Percentiles rank a stretch among this genome's conserved stretches.
Conservation (phyloP, 768 basidiomycete species). For the Suillus luteus region DNA sequence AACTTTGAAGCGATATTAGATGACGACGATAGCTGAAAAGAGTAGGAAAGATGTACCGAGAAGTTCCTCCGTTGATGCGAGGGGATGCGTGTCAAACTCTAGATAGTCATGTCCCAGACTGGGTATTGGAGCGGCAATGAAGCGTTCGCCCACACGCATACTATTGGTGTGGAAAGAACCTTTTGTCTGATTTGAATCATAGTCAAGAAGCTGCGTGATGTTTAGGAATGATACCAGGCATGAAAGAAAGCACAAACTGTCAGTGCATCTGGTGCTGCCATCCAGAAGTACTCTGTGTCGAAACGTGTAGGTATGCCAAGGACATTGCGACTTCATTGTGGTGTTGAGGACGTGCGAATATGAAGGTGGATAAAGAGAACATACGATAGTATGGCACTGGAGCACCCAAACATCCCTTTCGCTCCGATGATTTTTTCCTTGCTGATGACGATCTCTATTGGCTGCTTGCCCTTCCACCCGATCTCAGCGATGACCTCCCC, state of each 20-base stretch:
- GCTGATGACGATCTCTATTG: constrained; percentile 50
- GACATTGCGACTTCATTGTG: constrained; percentile 48
- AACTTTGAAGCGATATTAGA: constrained; percentile 34
- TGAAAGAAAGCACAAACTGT: constrained; percentile 39
- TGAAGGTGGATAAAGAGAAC: constrained; percentile 19
- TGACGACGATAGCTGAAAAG: neutral
- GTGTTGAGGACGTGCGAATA: constrained; percentile 9
- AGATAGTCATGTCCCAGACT: constrained; percentile 59
- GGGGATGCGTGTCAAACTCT: constrained; percentile 53
- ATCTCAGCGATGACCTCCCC: constrained; percentile 49
- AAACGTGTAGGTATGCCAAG: constrained; percentile 66
- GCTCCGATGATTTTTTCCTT: constrained; percentile 53
- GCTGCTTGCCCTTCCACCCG: constrained; percentile 53
- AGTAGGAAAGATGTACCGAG: constrained; percentile 38
- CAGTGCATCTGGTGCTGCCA: constrained; percentile 54
- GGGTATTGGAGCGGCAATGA: constrained; percentile 53
- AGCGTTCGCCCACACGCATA: constrained; percentile 44
- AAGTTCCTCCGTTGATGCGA: constrained; percentile 52
- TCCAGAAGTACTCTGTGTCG: constrained; percentile 61
- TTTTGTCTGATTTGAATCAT: constrained; percentile 49
- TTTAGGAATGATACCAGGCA: constrained; percentile 11
- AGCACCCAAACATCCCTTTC: constrained; percentile 58
- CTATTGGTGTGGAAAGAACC: constrained; percentile 54
- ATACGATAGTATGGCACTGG: constrained; percentile 56
- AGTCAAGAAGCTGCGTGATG: constrained; percentile 49